Percentiles rank a stretch among this genome's conserved stretches.
Conservation (phyloP, 208 protist species). For the Trypanosoma mega region DNA sequence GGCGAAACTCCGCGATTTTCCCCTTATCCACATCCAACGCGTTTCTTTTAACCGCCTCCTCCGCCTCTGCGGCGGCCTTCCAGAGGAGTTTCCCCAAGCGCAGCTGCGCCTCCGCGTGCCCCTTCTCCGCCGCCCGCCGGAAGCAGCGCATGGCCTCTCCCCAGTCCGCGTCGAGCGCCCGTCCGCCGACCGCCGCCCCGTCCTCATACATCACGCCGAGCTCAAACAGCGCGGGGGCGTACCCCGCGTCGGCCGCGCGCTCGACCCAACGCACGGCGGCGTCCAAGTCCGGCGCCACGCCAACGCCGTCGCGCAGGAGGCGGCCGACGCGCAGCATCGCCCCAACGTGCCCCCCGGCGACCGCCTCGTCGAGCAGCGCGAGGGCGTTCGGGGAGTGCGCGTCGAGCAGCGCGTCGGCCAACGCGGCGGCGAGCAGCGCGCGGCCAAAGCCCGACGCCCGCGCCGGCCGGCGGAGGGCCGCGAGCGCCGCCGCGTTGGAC, state of each 20-base stretch:
- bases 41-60: background rate
- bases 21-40: background rate
- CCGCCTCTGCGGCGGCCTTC: constrained; percentile 36
- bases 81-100: constrained; percentile 79
- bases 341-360: constrained; percentile 41
- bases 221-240: constrained; percentile 83
- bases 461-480: background rate
- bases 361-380: constrained; percentile 48
- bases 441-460: background rate
- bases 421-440: constrained; percentile 37
- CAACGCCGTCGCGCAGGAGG: constrained; percentile 63
- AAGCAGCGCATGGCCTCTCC: constrained; percentile 76
- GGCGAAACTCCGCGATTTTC: constrained; percentile 26
- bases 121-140: constrained; percentile 43
- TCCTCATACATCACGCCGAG: constrained; percentile 67
- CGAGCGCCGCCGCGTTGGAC: constrained; percentile 4
- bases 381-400: constrained; percentile 20
- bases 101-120: constrained; percentile 64
- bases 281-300: constrained; percentile 35
- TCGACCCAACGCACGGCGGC: constrained; percentile 64
- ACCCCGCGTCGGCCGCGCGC: constrained; percentile 51
- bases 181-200: constrained; percentile 18
- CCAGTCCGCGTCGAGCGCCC: constrained; percentile 55
- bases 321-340: constrained; percentile 70
- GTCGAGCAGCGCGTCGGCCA: constrained; percentile 33